These are phyloP conservation scores for Tubosaeta sp. DNA, from an alignment of 768 basidiomycete genomes.

Conservation along the genomic window DNA sequence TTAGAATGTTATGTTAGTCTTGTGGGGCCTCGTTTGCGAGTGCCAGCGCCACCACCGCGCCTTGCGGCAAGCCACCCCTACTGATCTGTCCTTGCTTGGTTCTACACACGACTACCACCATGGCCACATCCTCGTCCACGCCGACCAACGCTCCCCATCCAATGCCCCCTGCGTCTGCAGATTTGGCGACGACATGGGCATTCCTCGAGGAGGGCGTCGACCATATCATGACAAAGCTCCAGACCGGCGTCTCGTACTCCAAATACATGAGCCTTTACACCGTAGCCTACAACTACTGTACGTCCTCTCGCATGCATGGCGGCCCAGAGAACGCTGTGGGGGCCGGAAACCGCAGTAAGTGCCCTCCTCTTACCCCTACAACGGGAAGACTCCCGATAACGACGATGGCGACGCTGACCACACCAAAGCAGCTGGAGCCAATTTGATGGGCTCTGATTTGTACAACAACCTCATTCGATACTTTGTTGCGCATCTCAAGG, in stretches of 20 bases:
- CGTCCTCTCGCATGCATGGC: slow-evolving; percentile 74
- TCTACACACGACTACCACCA: slow-evolving; percentile 29
- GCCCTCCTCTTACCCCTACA: slow-evolving; percentile 7
- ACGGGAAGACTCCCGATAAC: slow-evolving; percentile 24
- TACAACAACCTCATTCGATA: slow-evolving; percentile 94
- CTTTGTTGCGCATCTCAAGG: slow-evolving; percentile 77
- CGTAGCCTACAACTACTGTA: slow-evolving; percentile 97
- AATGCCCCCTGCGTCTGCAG: slow-evolving; percentile 66
- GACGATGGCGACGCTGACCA: slow-evolving; percentile 16
- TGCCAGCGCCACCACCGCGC: slow-evolving; percentile 28
- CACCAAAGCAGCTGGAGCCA: slow-evolving; percentile 69
- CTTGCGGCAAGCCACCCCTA: slow-evolving; percentile 14
- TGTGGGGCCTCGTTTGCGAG: slow-evolving; percentile 1
- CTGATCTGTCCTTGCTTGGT: slow-evolving; percentile 10
- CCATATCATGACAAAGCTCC: slow-evolving; percentile 89
- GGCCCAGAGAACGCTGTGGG: slow-evolving; percentile 33
- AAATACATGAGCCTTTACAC: slow-evolving; percentile 89
- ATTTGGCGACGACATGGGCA: slow-evolving; percentile 81
- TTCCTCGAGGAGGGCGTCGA: slow-evolving; percentile 84
- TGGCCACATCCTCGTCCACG: slow-evolving; percentile 30
- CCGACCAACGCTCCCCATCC: slow-evolving; percentile 33
- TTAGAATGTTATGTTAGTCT: not conserved
- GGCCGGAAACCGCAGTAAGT: slow-evolving; percentile 55
- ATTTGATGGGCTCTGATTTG: slow-evolving; percentile 95
- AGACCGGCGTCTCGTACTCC: slow-evolving; percentile 84